Conservation (phyloP, 2,329 filamentous ascomycete genomes). For the Cladosporium sp. region DNA sequence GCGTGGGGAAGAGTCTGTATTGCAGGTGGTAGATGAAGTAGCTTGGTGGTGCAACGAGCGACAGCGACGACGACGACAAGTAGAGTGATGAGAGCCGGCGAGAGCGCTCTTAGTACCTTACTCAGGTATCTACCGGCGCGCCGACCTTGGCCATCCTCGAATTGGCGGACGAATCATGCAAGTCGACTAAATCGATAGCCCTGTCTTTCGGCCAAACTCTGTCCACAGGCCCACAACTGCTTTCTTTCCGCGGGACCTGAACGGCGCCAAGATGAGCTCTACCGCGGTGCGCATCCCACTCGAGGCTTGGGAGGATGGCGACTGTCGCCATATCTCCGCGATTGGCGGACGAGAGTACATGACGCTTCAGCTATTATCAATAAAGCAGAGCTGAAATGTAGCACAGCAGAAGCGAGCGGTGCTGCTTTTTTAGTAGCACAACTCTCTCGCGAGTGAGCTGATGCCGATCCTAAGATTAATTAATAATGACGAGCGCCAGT, state of each 20-base stretch:
- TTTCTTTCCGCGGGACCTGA: background rate
- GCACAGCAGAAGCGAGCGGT: background rate
- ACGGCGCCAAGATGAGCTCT: background rate
- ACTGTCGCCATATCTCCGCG: too few species aligned
- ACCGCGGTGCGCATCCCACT: background rate
- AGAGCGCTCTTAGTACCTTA: slow-evolving; percentile 10
- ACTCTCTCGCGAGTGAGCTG: background rate
- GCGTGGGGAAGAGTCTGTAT: background rate
- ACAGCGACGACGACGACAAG: background rate
- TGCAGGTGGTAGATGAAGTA: background rate
- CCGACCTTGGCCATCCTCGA: slow-evolving; percentile 6
- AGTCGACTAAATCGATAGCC: background rate
- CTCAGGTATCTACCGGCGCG: slow-evolving; percentile 1
- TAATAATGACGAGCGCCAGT: too few species aligned
- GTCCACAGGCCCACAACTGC: background rate
- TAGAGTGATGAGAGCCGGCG: background rate
- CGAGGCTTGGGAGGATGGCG: background rate
- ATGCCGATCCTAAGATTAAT: too few species aligned
- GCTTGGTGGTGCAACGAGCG: background rate
- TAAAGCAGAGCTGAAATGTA: background rate
- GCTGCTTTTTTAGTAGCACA: background rate
- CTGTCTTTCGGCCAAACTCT: background rate
- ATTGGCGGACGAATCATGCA: background rate
- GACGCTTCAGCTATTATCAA: too few species aligned
- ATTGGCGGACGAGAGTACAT: too few species aligned